A percentile compares a stretch with the other conserved stretches of the same genome.
These are phyloP conservation scores for Termitomyces sp. DNA, from an alignment of 768 basidiomycete species.

Conservation along the genomic window DNA sequence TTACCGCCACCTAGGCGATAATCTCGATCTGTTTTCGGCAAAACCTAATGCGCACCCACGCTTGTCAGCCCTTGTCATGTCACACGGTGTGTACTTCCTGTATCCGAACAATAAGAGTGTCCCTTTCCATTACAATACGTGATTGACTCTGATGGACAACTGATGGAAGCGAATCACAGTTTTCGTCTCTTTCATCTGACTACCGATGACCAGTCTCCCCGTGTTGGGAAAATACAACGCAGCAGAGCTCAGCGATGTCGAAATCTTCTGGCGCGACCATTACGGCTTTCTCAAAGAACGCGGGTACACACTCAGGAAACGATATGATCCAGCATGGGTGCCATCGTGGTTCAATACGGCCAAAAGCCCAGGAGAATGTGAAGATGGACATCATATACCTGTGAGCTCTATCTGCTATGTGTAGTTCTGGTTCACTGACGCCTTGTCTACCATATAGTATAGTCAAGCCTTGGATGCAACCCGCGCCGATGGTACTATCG, in stretches of 20 bases:
- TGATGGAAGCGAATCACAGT: neutral
- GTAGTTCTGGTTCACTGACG: neutral
- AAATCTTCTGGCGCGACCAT: neutral
- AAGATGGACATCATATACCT: neutral
- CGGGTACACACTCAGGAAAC: neutral
- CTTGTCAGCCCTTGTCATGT: neutral
- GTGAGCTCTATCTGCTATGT: neutral
- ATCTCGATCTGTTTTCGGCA: neutral
- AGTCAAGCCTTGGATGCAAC: constrained; percentile 25
- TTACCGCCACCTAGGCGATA: neutral
- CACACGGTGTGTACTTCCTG: neutral
- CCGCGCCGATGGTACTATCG: constrained; percentile 26
- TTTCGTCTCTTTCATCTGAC: neutral
- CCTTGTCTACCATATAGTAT: neutral
- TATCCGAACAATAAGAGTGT: neutral
- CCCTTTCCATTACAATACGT: neutral
- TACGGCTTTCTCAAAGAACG: neutral
- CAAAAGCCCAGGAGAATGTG: neutral
- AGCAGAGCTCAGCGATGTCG: neutral
- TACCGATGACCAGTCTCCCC: neutral
- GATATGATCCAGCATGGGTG: too few relatives aligned
- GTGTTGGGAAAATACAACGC: neutral
- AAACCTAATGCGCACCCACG: neutral
- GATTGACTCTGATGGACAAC: too few relatives aligned
- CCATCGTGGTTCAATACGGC: neutral